Base-by-base conservation (phyloP, 75 land plant species). In the Sequoiadendron giganteum region DNA sequence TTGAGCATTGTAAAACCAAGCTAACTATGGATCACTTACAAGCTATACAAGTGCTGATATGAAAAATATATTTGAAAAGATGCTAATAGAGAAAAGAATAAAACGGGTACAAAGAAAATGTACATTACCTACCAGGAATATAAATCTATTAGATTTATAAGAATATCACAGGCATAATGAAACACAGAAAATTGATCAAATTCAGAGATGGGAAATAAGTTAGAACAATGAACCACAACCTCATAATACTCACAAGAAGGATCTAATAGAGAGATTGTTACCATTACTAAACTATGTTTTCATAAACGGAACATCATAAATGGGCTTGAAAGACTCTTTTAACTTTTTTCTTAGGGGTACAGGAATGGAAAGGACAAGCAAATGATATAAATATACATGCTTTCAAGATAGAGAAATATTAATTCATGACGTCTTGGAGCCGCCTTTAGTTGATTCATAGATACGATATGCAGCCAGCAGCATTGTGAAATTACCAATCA, bases 401-500 rank as follows among this genome's bases (percentile, higher is more conserved):
- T 30, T 75, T 75, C 38, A 32, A 75, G 77, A 3, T 45, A 28
- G 49, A 82, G 30, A 84, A 42, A 58, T 61, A 75, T 32, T 9
- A n/a, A 76, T 73, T 90, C 70, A 93, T 10, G 87, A 43, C 7
- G 88, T 90, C 81, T 87, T 81, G 15, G 95, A 91, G 78, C 92
- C 52, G 78, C 87, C 88, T 56, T 90, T 54, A 40, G 93, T 89
- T 87, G 97, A 91, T 85, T 91, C 90, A 88, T 92, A 98, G 13
- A 98, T 97, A 18, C 99, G 96, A 88, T 80, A 98, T 83, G 99
- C 99, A 92, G 99, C 99, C 73, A 94, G 58, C 87, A 96, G 94
- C 97, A 98, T 95, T 43, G 99, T 98, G 34, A 92, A 90, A 86
- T 98, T 98, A 36, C 99, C 99, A 87, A 97, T 84, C 38, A 92